These are phyloP conservation scores for Coelastrella sp. DNA, from an alignment of 139 green algal species.

Conservation along the genomic window DNA sequence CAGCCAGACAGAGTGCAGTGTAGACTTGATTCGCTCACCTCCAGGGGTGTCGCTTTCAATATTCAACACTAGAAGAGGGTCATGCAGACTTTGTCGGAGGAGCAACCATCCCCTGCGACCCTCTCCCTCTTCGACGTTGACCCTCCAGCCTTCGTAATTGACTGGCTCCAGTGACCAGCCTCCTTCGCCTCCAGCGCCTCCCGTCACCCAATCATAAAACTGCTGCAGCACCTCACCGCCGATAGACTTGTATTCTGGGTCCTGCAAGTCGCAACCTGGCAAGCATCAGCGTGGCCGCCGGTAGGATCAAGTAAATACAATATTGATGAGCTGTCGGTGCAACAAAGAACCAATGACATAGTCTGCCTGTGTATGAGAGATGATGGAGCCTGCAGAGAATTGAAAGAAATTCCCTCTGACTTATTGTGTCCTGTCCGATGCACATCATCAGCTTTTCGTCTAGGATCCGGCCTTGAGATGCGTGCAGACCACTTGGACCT, in stretches of 20 bases:
- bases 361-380: too few species aligned
- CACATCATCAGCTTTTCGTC: neutral
- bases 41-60: slow-evolving; percentile 76
- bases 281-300: neutral
- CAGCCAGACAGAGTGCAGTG: neutral
- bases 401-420: too few species aligned
- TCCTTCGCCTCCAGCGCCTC: slow-evolving; percentile 65
- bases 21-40: slow-evolving; percentile 48
- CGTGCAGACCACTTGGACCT: neutral
- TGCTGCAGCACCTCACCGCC: slow-evolving; percentile 64
- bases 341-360: too few species aligned
- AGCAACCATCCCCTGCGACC: slow-evolving; percentile 90
- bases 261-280: neutral
- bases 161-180: slow-evolving; percentile 68
- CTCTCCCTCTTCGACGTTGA: slow-evolving; percentile 79
- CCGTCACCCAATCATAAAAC: slow-evolving; percentile 73
- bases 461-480: neutral
- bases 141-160: slow-evolving; percentile 92
- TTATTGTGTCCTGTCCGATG: too few species aligned
- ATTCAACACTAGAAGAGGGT: slow-evolving; percentile 90
- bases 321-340: neutral
- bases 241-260: slow-evolving; percentile 69
- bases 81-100: slow-evolving; percentile 89
- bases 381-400: too few species aligned
- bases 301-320: neutral